Percentiles rank a stretch among this genome's conserved stretches.
Evolutionary conservation across 768 basidiomycete genomes (phyloP).

Genomic region (Jaapia argillacea): DNA sequence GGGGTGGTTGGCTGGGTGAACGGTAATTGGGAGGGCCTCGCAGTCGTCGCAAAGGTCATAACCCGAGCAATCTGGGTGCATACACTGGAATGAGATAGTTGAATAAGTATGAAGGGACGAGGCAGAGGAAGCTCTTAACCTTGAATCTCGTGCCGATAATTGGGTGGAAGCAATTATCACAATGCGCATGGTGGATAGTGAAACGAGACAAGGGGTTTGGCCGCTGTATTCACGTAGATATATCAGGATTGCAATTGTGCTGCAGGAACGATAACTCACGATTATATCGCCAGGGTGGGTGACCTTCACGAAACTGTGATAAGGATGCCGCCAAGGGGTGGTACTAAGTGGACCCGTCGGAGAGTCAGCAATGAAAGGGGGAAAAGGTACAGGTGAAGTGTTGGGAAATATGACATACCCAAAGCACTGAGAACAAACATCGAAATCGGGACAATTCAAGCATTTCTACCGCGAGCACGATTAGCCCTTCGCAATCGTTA

Average conservation of each 20-base stretch:
- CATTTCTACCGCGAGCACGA: constrained; percentile 53
- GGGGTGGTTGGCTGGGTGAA: constrained; percentile 65
- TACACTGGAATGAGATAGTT: constrained; percentile 48
- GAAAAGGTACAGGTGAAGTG: not conserved
- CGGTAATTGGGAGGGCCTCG: constrained; percentile 68
- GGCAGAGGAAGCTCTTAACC: constrained; percentile 23
- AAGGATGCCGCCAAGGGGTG: constrained; percentile 63
- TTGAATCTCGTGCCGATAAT: constrained; percentile 68
- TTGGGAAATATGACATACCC: constrained; percentile 22
- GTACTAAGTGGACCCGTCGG: constrained; percentile 40
- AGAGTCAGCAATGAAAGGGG: too few relatives aligned
- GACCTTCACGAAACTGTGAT: constrained; percentile 64
- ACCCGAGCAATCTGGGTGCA: constrained; percentile 68
- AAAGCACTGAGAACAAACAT: constrained; percentile 66
- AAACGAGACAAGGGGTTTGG: constrained; percentile 11
- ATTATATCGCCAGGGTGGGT: constrained; percentile 42
- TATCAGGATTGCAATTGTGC: not conserved
- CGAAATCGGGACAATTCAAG: constrained; percentile 70
- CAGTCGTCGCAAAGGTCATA: constrained; percentile 75
- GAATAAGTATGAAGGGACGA: not conserved
- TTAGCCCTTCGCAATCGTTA: not conserved
- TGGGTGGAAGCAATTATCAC: constrained; percentile 45
- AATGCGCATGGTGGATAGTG: constrained; percentile 33
- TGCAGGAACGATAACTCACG: constrained; percentile 24
- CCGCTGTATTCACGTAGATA: too few relatives aligned